Percentiles rank a stretch among this genome's conserved stretches.
Evolutionary conservation across 2,329 filamentous ascomycete species (phyloP).

Genomic region (Paecilomyces sp.): DNA sequence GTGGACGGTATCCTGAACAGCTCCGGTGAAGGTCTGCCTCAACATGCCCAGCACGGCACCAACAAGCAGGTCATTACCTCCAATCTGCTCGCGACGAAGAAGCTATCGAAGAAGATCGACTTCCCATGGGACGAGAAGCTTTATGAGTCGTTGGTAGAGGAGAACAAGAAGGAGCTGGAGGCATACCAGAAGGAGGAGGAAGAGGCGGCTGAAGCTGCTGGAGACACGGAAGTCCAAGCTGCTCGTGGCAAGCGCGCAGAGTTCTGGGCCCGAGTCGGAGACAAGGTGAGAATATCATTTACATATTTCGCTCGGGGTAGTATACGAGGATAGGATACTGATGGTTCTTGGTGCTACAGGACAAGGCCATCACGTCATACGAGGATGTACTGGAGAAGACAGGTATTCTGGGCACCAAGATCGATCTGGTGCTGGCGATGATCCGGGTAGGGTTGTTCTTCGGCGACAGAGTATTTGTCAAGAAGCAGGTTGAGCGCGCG

Average conservation of each 20-base stretch:
- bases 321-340: background rate
- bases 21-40: slow-evolving; percentile 56
- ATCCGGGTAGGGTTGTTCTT: slow-evolving; percentile 95
- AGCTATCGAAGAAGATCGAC: slow-evolving; percentile 56
- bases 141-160: slow-evolving; percentile 68
- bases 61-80: slow-evolving; percentile 51
- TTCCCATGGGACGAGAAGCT: slow-evolving; percentile 87
- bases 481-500: slow-evolving; percentile 88
- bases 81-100: slow-evolving; percentile 69
- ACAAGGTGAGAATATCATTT: slow-evolving; percentile 62
- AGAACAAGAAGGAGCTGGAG: slow-evolving; percentile 72
- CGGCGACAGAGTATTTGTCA: slow-evolving; percentile 82
- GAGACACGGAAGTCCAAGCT: slow-evolving; percentile 89
- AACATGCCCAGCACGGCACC: slow-evolving; percentile 27
- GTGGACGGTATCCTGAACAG: slow-evolving; percentile 71
- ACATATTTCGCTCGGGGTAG: background rate
- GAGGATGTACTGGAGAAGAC: slow-evolving; percentile 95
- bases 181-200: slow-evolving; percentile 79
- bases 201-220: slow-evolving; percentile 90
- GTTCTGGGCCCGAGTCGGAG: slow-evolving; percentile 90
- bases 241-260: slow-evolving; percentile 92
- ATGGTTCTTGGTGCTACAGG: slow-evolving; percentile 45
- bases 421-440: slow-evolving; percentile 92
- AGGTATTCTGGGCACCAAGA: slow-evolving; percentile 93
- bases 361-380: slow-evolving; percentile 87